These are phyloP conservation scores for Camellia lanceoleosa DNA, from an alignment of 148 eudicot species.

Conservation along the genomic window DNA sequence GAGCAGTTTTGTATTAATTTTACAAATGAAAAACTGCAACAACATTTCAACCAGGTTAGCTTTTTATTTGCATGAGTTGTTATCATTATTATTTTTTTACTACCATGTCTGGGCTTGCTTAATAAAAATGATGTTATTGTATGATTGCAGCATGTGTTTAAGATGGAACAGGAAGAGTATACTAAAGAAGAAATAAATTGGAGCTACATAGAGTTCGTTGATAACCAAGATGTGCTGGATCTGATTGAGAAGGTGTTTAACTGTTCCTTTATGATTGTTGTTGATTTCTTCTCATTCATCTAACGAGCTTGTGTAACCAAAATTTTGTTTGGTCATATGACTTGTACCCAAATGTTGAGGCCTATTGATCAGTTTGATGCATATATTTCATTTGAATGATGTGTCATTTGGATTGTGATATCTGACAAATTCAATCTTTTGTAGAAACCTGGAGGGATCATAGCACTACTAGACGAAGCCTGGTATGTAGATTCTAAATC, in stretches of 20 bases:
- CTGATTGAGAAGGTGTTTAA: slow-evolving; percentile 85
- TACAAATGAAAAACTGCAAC: slow-evolving; percentile 98
- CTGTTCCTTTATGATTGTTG: slow-evolving; percentile 3
- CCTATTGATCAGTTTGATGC: not conserved
- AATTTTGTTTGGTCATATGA: not conserved
- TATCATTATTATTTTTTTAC: not conserved
- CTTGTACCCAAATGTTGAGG: not conserved
- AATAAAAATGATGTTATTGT: slow-evolving; percentile 16
- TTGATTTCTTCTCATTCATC: slow-evolving; percentile 1
- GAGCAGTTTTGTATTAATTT: slow-evolving; percentile 99
- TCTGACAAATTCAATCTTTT: slow-evolving; percentile 20
- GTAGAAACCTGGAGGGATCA: slow-evolving; percentile 99
- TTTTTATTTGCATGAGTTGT: slow-evolving; percentile 9
- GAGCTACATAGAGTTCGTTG: slow-evolving; percentile 99
- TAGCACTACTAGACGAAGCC: slow-evolving; percentile 96
- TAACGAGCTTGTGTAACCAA: not conserved
- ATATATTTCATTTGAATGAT: not conserved
- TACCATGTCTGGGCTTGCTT: slow-evolving; percentile 17
- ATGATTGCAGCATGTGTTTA: slow-evolving; percentile 92
- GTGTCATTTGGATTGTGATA: not conserved
- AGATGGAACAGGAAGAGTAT: slow-evolving; percentile 99
- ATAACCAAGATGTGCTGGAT: slow-evolving; percentile 94
- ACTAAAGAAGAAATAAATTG: slow-evolving; percentile 93
- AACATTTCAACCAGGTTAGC: slow-evolving; percentile 97
- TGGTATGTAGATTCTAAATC: slow-evolving; percentile 46